Conservation (phyloP, 2,329 filamentous ascomycete genomes). For the Teratosphaeria gauchensis region DNA sequence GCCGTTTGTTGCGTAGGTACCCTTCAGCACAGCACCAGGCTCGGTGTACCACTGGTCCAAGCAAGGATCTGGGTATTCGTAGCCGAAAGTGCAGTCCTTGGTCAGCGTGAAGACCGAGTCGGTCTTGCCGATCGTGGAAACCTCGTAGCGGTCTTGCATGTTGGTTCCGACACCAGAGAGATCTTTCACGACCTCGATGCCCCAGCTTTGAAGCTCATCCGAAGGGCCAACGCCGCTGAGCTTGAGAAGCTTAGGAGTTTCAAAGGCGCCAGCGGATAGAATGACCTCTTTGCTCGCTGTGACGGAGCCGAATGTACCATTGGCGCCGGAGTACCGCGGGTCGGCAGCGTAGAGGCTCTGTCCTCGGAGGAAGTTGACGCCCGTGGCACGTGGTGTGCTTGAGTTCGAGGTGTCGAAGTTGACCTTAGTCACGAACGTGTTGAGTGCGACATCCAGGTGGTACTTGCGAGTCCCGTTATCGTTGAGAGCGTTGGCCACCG, state of each 20-base stretch:
- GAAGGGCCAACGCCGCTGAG: constrained; percentile 51
- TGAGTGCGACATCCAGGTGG: constrained; percentile 48
- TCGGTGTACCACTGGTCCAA: constrained; percentile 34
- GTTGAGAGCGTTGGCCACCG: constrained; percentile 30
- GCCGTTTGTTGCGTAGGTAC: constrained; percentile 42
- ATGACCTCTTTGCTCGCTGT: constrained; percentile 38
- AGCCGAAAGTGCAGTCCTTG: constrained; percentile 30
- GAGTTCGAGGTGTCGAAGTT: constrained; percentile 49
- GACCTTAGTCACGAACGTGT: constrained; percentile 58
- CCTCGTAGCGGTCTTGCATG: constrained; percentile 52
- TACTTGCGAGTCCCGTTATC: constrained; percentile 44
- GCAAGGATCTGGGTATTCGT: constrained; percentile 30
- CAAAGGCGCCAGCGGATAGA: constrained; percentile 46
- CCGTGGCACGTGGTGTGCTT: constrained; percentile 39
- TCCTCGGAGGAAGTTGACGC: constrained; percentile 36
- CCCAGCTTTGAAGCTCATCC: constrained; percentile 41
- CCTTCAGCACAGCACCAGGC: constrained; percentile 17
- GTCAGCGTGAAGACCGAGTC: constrained; percentile 12
- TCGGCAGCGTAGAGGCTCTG: constrained; percentile 31
- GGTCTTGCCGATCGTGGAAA: constrained; percentile 40
- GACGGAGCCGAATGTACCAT: constrained; percentile 32
- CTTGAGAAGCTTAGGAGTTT: constrained; percentile 56
- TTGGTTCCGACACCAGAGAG: constrained; percentile 55
- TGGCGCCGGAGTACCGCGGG: constrained; percentile 20
- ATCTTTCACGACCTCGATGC: constrained; percentile 45